phyloP scores from a whole-genome alignment of 2,329 filamentous ascomycete species.

The Neurospora sp. region DNA sequence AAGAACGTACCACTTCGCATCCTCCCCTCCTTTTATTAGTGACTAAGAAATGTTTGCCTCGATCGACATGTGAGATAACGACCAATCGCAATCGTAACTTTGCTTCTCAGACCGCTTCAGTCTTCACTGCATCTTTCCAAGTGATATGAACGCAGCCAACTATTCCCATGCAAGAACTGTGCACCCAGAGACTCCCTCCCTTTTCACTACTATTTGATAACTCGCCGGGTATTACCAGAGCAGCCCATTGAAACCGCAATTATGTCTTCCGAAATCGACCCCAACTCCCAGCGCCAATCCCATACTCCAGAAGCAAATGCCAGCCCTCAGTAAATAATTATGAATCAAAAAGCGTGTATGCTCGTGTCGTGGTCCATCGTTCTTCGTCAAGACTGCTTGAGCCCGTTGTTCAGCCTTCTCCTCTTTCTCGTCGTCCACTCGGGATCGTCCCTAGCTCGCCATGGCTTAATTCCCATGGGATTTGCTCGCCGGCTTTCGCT shows the following conservation, averaged over 20 bases:
- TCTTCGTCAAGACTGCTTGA: slow-evolving; percentile 3
- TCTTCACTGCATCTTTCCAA: neutral
- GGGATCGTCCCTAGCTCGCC: slow-evolving; percentile 49
- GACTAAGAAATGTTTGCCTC: neutral
- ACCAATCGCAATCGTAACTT: neutral
- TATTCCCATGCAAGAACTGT: neutral
- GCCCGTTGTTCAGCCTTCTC: slow-evolving; percentile 6
- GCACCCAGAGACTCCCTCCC: neutral
- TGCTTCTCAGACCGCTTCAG: neutral
- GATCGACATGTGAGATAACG: neutral
- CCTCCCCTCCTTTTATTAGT: neutral
- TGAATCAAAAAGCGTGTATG: neutral
- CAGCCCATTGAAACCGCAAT: neutral
- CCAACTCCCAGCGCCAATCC: neutral
- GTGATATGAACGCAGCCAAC: neutral
- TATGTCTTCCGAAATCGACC: neutral
- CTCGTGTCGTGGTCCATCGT: neutral
- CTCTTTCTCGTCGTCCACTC: slow-evolving; percentile 36
- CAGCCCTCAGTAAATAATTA: neutral
- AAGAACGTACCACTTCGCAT: neutral
- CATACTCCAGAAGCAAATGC: neutral
- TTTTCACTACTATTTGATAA: neutral
- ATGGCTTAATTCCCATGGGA: slow-evolving; percentile 46
- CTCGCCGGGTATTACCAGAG: neutral
- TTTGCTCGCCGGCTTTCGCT: slow-evolving; percentile 43